Conservation (phyloP, 1,284 basidiomycete species). For the Microbotryomycetes sp. region DNA sequence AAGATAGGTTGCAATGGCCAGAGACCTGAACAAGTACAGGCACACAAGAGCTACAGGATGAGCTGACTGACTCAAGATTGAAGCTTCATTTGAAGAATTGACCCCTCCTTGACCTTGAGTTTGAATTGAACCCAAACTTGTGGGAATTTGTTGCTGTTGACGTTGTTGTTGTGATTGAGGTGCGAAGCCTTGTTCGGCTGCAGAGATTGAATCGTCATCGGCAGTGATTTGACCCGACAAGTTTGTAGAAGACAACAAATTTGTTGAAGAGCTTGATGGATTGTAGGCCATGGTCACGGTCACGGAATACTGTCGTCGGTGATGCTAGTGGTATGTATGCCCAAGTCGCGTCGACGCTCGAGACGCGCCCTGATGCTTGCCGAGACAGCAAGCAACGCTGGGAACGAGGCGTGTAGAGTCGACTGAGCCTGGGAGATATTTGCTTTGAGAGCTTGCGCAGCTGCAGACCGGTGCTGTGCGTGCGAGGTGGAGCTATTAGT, state of each 20-base stretch:
- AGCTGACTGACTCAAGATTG: neutral
- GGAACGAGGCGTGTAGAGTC: too few relatives aligned
- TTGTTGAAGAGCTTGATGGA: conserved; percentile 13
- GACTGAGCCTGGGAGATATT: too few relatives aligned
- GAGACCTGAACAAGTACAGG: conserved; percentile 75
- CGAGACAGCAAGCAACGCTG: too few relatives aligned
- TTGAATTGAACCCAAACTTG: conserved; percentile 13
- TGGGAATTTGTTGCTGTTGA: neutral
- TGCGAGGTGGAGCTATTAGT: too few relatives aligned
- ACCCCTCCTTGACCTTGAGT: neutral
- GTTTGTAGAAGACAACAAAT: conserved; percentile 12
- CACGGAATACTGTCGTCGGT: too few relatives aligned
- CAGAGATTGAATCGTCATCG: conserved; percentile 16
- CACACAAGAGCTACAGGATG: conserved; percentile 77
- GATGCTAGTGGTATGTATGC: too few relatives aligned
- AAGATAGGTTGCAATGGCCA: conserved; percentile 79
- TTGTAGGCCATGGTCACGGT: conserved; percentile 28
- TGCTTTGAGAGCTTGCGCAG: too few relatives aligned
- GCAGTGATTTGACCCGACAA: conserved; percentile 20
- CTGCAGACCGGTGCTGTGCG: too few relatives aligned
- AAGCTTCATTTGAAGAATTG: neutral
- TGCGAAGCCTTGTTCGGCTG: conserved; percentile 4
- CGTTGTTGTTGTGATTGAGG: neutral
- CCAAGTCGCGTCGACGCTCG: too few relatives aligned
- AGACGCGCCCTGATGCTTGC: too few relatives aligned